phyloP scores from a whole-genome alignment of 768 basidiomycete genomes.

The Agrocybe praecox region DNA sequence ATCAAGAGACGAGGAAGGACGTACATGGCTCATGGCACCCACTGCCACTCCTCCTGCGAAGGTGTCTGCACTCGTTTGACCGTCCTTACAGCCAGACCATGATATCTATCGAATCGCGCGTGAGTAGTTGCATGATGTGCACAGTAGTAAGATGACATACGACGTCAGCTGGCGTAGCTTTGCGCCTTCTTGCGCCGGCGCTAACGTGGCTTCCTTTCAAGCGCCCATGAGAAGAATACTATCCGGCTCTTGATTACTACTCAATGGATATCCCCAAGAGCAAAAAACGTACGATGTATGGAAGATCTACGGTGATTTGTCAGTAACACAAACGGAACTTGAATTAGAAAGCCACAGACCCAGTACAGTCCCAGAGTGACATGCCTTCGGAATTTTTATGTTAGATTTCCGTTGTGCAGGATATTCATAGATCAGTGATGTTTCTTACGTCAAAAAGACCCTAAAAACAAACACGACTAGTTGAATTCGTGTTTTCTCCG shows the following conservation, averaged over 20 bases:
- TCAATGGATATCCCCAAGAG: background rate
- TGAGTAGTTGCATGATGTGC: background rate
- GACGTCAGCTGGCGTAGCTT: constrained; percentile 73
- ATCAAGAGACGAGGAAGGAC: constrained; percentile 24
- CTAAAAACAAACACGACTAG: constrained; percentile 24
- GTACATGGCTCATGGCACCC: constrained; percentile 80
- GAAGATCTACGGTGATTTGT: constrained; percentile 37
- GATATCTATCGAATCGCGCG: constrained; percentile 50
- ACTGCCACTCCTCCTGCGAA: constrained; percentile 63
- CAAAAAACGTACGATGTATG: constrained; percentile 44
- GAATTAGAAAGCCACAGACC: constrained; percentile 29
- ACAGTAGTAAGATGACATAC: constrained; percentile 28
- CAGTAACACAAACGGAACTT: background rate
- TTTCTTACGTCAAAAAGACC: constrained; percentile 52
- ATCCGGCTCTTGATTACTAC: too few species aligned
- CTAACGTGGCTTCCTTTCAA: constrained; percentile 47
- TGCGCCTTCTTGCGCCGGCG: constrained; percentile 32
- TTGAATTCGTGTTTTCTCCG: too few species aligned
- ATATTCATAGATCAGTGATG: background rate
- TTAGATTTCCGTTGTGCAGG: background rate
- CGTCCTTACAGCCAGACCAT: constrained; percentile 72
- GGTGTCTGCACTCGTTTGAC: constrained; percentile 75
- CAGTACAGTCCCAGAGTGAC: constrained; percentile 57
- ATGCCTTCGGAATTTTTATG: constrained; percentile 34
- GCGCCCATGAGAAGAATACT: constrained; percentile 66